These are phyloP conservation scores for Phytophthora pinifolia DNA, from an alignment of 352 stramenopile genomes.

Conservation along the genomic window DNA sequence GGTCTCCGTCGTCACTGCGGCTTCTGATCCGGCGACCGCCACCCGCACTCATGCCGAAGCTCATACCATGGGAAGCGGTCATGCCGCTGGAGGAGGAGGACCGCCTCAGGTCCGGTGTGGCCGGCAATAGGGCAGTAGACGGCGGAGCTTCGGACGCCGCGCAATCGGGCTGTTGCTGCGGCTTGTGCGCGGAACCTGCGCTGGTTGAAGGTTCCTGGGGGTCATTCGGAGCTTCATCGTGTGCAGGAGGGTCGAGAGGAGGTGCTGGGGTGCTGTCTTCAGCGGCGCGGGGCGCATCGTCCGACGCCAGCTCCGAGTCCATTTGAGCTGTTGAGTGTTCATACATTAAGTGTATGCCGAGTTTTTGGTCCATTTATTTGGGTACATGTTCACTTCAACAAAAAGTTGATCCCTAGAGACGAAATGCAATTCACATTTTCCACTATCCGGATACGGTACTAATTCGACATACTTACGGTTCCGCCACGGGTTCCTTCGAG, in stretches of 20 bases:
- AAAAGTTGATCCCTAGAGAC: no score
- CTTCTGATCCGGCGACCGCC: conserved; percentile 21
- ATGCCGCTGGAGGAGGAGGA: conserved; percentile 18
- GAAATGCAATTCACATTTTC: conserved; percentile 7
- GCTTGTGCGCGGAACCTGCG: not conserved
- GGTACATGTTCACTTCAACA: no score
- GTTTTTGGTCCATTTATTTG: no score
- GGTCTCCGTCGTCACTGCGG: conserved; percentile 29
- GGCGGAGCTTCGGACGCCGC: conserved; percentile 21
- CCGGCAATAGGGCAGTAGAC: conserved; percentile 5
- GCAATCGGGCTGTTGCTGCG: conserved; percentile 35
- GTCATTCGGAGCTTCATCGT: conserved; percentile 1
- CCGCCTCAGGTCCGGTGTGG: conserved; percentile 14
- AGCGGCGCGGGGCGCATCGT: not conserved
- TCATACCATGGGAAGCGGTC: not conserved
- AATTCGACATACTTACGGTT: no score
- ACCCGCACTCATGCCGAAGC: conserved; percentile 1
- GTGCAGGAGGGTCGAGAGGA: conserved; percentile 7
- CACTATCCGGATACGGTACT: no score
- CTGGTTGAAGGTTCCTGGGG: not conserved
- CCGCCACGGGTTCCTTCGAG: conserved; percentile 4
- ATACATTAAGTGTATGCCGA: no score
- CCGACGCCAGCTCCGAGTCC: conserved; percentile 2
- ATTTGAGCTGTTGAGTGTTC: no score
- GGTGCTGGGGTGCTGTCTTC: not conserved